phyloP scores from a whole-genome alignment of 2,329 filamentous ascomycete species.

The Didymella segeticola region DNA sequence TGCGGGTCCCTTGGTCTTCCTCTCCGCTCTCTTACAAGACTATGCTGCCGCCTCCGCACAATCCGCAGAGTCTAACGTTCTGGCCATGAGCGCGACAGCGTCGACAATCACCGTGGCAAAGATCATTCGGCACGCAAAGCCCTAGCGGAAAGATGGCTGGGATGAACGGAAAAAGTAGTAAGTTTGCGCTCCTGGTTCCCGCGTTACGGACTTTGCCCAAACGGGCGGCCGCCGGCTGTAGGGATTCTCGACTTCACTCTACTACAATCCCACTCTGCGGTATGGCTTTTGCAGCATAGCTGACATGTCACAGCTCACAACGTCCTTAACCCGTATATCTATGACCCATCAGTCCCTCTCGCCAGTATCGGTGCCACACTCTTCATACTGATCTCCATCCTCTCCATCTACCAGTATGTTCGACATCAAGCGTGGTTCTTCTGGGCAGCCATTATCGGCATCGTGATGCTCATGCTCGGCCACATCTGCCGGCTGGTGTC shows the following conservation, averaged over 20 bases:
- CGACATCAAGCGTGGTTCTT: conserved; percentile 48
- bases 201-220: conserved; percentile 31
- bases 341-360: conserved; percentile 55
- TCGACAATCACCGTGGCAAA: conserved; percentile 3
- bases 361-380: conserved; percentile 53
- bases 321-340: conserved; percentile 55
- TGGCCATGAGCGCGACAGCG: conserved; percentile 16
- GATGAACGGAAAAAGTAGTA: conserved; percentile 1
- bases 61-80: not conserved
- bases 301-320: conserved; percentile 19
- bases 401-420: conserved; percentile 43
- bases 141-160: conserved; percentile 24
- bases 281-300: not conserved
- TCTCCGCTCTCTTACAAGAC: conserved; percentile 25
- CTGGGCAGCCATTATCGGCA: conserved; percentile 43
- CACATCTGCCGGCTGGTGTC: conserved; percentile 60
- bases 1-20: conserved; percentile 18
- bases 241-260: conserved; percentile 25
- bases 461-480: conserved; percentile 57
- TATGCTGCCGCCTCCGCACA: conserved; percentile 9
- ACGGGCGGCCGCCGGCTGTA: conserved; percentile 26
- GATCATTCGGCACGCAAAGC: not conserved
- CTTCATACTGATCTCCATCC: conserved; percentile 47
- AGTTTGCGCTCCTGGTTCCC: conserved; percentile 15
- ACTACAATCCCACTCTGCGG: not conserved